Evolutionary conservation across 176 grass and related monocot genomes (phyloP), one percentile per base, ranked within the genome.

Genomic region (Paspalum vaginatum): DNA sequence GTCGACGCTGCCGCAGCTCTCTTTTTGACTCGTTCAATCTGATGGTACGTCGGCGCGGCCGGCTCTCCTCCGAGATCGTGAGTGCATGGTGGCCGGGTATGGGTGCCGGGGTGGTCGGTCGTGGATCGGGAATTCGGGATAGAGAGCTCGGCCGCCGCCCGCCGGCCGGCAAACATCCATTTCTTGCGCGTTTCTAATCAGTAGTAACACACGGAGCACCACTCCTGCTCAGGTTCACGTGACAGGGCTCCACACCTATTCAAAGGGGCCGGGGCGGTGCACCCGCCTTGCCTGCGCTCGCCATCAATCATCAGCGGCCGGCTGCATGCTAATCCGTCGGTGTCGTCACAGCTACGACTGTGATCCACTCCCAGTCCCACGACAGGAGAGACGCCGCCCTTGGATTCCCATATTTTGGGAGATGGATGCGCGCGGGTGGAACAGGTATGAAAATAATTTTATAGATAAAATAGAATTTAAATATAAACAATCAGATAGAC

Each of bases 11-110:
- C n/a, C n/a, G n/a, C 42, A 48, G 57, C 32, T 32, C 32, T 32
- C 16, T 2, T 14, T 68, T 71, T 78, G 75, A 78, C 55, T 25
- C 55, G 75, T 63, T 79, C 65, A 63, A 63, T 55, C 16, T 43
- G 54, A 27, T n/a, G 13, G 74, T 1, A 43, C 59, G 38, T 43
- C 42, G 42, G 42, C 55, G 17, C 49, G 16, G 5, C 41, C 21
- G 61, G 27, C n/a, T 43, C 42, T 20, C 51, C 16, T 2, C 32
- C 32, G 32, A 32, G 39, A 11, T 41, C 32, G 32, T 8, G 26
- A 25, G 5, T 21, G 70, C 16, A 47, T 24, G n/a, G n/a, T n/a
- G n/a, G n/a, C n/a, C n/a, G n/a, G n/a, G n/a, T n/a, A n/a, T n/a
- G 43, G 68, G 20, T 32, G 27, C 24, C 10, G 24, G 47, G 62